Evolutionary conservation across 2,329 filamentous ascomycete species (phyloP), one percentile per base, ranked within the genome.

Genomic region (Colletotrichum sansevieriae): DNA sequence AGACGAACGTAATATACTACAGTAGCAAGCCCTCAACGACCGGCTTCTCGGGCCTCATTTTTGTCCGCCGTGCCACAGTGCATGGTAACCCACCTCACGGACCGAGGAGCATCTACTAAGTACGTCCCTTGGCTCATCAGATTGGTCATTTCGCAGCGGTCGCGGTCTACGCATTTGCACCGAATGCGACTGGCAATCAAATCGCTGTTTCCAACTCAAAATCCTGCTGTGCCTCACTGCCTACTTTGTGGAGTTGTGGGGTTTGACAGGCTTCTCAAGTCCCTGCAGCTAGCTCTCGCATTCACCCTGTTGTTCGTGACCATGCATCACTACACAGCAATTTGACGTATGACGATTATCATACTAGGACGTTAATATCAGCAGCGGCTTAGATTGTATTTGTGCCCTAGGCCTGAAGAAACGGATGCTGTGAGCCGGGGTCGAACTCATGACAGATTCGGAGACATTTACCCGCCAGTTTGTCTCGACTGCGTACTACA

Each of bases 241-340:
- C 58, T 52, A 35, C 37, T 35, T 52, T 44, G 65, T 39, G 65
- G 65, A 39, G 59, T 25, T 35, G 44, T 43, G 29, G 64, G 51
- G 49, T 44, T 33, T 20, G 37, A 46, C 65, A 65, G 65, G 46
- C 61, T 47, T 41, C n/a, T 37, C 57, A 68, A 68, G 60, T 64
- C 52, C 37, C 39, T 68, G 65, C 65, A 68, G 65, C 60, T 59
- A 52, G 60, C 65, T 68, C 57, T 68, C 44, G 52, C 46, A 22
- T 20, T 52, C 52, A n/a, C 25, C 37, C 37, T 37, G 41, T 52
- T 47, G 33, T 49, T 47, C 39, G 35, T 10, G n/a, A 47, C 10
- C 37, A 54, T 47, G 22, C n/a, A 20, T 35, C 56, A 13, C n/a
- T 37, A 29, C n/a, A 51, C 56, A 52, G 35, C 46, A 52, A 37